Percentiles rank a stretch among this genome's conserved stretches.
phyloP scores from a whole-genome alignment of 257 asterid species.

The Coffea eugenioides region DNA sequence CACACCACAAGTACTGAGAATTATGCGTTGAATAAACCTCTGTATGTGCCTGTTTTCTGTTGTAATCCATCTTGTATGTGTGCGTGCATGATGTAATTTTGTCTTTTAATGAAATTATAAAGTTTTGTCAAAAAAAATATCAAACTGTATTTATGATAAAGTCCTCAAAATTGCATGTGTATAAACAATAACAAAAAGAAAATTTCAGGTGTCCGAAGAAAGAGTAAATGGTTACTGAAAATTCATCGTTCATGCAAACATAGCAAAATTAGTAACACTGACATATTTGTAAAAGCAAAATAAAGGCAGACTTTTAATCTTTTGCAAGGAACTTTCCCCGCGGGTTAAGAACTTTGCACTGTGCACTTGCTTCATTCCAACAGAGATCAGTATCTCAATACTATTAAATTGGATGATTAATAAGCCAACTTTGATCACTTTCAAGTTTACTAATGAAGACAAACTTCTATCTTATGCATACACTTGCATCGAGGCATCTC shows the following conservation, averaged over 20 bases:
- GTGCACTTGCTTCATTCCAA: background rate
- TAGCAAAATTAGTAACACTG: background rate
- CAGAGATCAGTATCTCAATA: background rate
- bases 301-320: too few relatives aligned
- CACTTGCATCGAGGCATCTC: background rate
- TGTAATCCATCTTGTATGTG: too few relatives aligned
- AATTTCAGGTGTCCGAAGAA: background rate
- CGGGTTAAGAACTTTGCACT: background rate
- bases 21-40: too few relatives aligned
- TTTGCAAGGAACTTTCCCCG: background rate
- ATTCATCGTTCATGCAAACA: background rate
- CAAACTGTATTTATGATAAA: too few relatives aligned
- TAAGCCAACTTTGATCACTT: conserved; percentile 13
- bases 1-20: too few relatives aligned
- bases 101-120: too few relatives aligned
- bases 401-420: conserved; percentile 4
- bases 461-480: background rate
- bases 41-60: too few relatives aligned
- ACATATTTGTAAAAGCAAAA: background rate
- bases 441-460: background rate
- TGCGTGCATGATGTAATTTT: too few relatives aligned
- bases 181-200: too few relatives aligned
- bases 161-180: too few relatives aligned
- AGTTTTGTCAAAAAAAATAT: too few relatives aligned
- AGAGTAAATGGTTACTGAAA: background rate